Base-by-base conservation (phyloP, 2,329 filamentous ascomycete species). In the Cryphonectria carpinicola region DNA sequence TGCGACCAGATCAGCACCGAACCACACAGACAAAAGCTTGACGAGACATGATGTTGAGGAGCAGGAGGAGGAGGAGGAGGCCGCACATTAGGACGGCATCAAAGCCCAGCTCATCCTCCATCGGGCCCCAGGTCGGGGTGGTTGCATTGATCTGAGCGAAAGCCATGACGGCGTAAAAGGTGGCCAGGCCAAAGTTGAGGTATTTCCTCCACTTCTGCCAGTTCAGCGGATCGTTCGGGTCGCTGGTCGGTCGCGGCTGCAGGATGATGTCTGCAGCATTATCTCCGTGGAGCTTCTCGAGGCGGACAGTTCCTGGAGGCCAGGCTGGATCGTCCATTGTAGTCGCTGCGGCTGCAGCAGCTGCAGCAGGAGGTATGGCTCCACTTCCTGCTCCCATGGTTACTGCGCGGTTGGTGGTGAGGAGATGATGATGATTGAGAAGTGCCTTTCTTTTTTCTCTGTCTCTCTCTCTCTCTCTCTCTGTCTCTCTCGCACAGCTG, bases 71-170 rank as follows among this genome's bases (percentile, higher is more conserved):
- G 39, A 80, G 46, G 69, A 13, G 58, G 35, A 37, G 32, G 58
- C 22, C 61, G 61, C 7, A 64, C 61, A 76, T 81, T 74, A 72
- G 56, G 49, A 68, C 68, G 35, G 71, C 68, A 39, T 52, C 49
- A 54, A 85, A 82, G 49, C 81, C 80, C 0, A 87, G 78, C 52
- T 73, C 71, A 22, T 66, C 69, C 60, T 82, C 79, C 74, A 85
- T 76, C 1, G 80, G 78, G 0, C 78, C 80, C 84, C 84, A 86
- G 10, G 70, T 73, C 4, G 71, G 71, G 5, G 71, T 73, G 4
- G 70, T 70, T 22, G 71, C 71, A 61, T 71, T 71, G 32, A 71
- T 65, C 54, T 73, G 71, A 8, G 70, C 71, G 60, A 69, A 71
- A 37, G 69, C 67, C 71, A 73, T 71, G 56, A 73, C 41, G 28